phyloP scores from a whole-genome alignment of 352 stramenopile genomes.

The Phytophthora fragariaefolia region DNA sequence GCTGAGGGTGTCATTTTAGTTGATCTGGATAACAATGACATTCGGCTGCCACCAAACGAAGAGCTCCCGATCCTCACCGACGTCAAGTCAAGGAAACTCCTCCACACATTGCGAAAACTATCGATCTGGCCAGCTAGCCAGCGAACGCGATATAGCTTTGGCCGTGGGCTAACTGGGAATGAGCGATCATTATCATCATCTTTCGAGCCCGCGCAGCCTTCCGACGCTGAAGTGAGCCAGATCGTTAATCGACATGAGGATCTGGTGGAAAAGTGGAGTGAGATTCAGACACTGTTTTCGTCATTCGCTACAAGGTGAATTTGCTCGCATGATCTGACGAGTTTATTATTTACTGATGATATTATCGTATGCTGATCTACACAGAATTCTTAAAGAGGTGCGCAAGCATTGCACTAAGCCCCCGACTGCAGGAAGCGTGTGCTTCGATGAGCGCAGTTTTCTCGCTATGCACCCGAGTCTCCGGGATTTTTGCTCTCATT shows the following conservation, averaged over 20 bases:
- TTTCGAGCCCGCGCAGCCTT: constrained; percentile 32
- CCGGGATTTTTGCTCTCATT: constrained; percentile 66
- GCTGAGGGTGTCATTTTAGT: constrained; percentile 71
- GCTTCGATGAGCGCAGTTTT: constrained; percentile 68
- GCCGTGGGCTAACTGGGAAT: constrained; percentile 8
- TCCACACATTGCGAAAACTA: constrained; percentile 58
- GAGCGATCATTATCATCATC: constrained; percentile 4
- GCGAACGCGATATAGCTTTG: constrained; percentile 26
- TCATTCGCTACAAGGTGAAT: constrained; percentile 59
- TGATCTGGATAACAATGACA: constrained; percentile 72
- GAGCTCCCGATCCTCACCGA: constrained; percentile 59
- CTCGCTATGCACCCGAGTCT: constrained; percentile 60
- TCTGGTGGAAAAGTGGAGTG: constrained; percentile 60
- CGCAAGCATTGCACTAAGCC: constrained; percentile 58
- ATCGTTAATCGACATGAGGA: constrained; percentile 52
- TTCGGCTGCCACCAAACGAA: constrained; percentile 51
- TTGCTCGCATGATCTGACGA: background rate
- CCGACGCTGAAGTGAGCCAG: constrained; percentile 35
- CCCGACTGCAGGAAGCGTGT: constrained; percentile 21
- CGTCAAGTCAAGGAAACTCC: constrained; percentile 63
- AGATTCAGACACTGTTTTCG: constrained; percentile 62
- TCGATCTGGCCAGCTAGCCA: constrained; percentile 55
- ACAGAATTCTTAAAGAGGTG: constrained; percentile 67
- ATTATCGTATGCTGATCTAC: constrained; percentile 1
- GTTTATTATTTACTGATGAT: background rate